Percentiles rank a stretch among this genome's conserved stretches.
phyloP scores from a whole-genome alignment of 257 asterid species.

The Sherardia arvensis region DNA sequence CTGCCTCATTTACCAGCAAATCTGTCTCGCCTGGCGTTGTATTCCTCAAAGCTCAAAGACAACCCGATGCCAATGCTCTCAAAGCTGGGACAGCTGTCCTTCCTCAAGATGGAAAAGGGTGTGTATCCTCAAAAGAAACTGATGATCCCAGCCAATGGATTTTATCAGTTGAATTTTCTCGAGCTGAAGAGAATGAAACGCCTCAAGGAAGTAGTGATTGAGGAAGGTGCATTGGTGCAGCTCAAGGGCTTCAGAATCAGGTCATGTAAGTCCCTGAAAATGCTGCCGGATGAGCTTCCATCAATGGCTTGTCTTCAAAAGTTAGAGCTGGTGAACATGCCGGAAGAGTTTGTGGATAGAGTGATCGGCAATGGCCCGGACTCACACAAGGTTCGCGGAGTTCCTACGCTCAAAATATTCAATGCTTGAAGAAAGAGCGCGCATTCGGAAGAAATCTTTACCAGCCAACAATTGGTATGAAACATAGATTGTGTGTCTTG shows the following conservation, averaged over 20 bases:
- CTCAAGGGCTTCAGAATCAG: neutral
- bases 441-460: too few relatives aligned
- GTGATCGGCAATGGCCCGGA: neutral
- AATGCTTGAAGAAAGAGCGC: too few relatives aligned
- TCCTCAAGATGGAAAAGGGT: neutral
- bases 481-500: too few relatives aligned
- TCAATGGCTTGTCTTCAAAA: neutral
- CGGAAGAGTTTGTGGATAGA: neutral
- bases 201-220: neutral
- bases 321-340: neutral
- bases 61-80: neutral
- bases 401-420: neutral
- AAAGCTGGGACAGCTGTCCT: neutral
- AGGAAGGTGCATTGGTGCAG: neutral
- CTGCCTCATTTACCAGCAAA: neutral
- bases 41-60: neutral
- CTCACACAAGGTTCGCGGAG: neutral
- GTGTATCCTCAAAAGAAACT: neutral
- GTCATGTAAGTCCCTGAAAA: neutral
- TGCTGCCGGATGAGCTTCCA: neutral
- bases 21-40: neutral
- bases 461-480: too few relatives aligned
- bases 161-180: neutral
- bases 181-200: neutral
- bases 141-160: neutral